Evolutionary conservation across 805 yeast species (phyloP), one percentile per base, ranked within the genome.

Genomic region (Starmerella powellii): DNA sequence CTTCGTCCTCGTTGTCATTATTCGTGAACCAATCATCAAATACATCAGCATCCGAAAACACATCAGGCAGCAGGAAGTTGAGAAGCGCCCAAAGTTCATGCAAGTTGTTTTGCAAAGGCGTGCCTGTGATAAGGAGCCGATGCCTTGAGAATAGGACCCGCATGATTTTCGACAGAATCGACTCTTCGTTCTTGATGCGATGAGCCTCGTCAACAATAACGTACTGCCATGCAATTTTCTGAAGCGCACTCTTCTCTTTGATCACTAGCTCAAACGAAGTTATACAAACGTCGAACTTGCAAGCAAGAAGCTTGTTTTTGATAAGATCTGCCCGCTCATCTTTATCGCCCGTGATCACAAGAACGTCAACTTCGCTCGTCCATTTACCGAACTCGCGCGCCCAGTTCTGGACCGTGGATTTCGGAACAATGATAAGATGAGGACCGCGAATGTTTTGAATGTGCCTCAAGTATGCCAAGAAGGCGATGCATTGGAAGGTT

Each of bases 11-110:
- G 16, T 38, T 32, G 12, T 18, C 24, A 13, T 33, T 18, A 3
- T 20, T 31, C 27, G 44, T 34, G 61, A 88, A 88, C 95, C 95
- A 85, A 54, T 81, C 85, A 59, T 88, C 95, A 59, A 91, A 88
- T 1, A 80, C 76, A 24, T 79, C 86, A 2, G 94, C 74, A 56
- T 87, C 96, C 16, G 94, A 85, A 63, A 88, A 91, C 3, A 88
- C 94, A 64, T 91, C 97, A 0, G 98, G 97, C 10, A 88, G 65
- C 31, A 88, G 62, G 60, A 88, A 88, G 59, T 88, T 91, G 44
- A 88, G 64, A 37, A 88, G 66, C 0, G 97, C 95, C 98, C 98
- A 88, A 38, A 88, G 68, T 61, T 91, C 98, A 61, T 91, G 98
- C 35, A 88, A 65, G 51, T 91, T 91, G 58, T 88, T 88, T 55